These are phyloP conservation scores for Kodamaea laetipori DNA, from an alignment of 805 yeast genomes.

Conservation along the genomic window DNA sequence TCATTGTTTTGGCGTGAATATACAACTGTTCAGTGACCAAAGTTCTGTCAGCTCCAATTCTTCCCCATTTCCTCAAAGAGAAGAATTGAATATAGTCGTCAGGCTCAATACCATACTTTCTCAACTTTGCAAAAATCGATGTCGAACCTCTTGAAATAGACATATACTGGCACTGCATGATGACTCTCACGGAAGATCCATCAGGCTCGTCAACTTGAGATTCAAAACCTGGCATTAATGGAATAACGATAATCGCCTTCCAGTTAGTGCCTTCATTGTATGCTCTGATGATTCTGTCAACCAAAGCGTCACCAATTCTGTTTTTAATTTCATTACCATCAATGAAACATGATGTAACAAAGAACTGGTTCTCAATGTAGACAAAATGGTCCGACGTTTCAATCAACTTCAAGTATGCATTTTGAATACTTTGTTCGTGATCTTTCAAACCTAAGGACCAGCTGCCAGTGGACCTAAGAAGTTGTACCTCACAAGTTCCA, in stretches of 20 bases:
- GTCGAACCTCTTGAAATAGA: slow-evolving; percentile 88
- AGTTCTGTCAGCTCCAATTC: slow-evolving; percentile 71
- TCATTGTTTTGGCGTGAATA: slow-evolving; percentile 88
- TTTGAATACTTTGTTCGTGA: slow-evolving; percentile 86
- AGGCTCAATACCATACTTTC: slow-evolving; percentile 80
- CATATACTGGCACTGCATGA: slow-evolving; percentile 95
- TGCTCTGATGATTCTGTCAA: slow-evolving; percentile 92
- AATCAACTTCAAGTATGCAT: slow-evolving; percentile 86
- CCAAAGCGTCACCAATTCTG: slow-evolving; percentile 93
- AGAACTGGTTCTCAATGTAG: slow-evolving; percentile 94
- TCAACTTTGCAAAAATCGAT: slow-evolving; percentile 81
- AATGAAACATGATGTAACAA: slow-evolving; percentile 83
- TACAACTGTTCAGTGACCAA: slow-evolving; percentile 89
- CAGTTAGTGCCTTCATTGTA: slow-evolving; percentile 73
- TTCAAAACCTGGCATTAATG: slow-evolving; percentile 97
- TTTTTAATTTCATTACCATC: slow-evolving; percentile 85
- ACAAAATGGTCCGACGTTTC: slow-evolving; percentile 92
- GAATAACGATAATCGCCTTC: slow-evolving; percentile 91
- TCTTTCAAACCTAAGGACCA: slow-evolving; percentile 93
- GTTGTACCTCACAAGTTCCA: slow-evolving; percentile 91
- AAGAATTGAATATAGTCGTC: slow-evolving; percentile 89
- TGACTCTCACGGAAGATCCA: slow-evolving; percentile 92
- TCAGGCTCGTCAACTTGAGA: slow-evolving; percentile 91
- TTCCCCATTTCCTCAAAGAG: slow-evolving; percentile 94
- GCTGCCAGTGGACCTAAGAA: slow-evolving; percentile 82